Percentiles rank a stretch among this genome's conserved stretches.
Conservation (phyloP, 306 rosid species). For the Comarum palustre region DNA sequence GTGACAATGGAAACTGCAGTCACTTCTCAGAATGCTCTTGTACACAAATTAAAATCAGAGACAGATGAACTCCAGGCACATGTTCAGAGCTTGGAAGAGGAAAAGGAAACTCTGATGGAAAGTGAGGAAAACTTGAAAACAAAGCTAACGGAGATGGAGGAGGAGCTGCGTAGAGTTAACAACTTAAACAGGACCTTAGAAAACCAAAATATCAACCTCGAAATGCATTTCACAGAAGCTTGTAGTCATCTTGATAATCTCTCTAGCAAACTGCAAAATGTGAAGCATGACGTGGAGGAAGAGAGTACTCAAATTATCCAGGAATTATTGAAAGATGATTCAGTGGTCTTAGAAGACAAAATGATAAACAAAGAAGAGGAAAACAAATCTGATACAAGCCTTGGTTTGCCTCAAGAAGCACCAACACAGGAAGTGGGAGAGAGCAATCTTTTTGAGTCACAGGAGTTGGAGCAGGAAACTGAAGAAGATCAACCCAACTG, state of each 20-base stretch:
- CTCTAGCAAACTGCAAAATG: slow-evolving; percentile 42
- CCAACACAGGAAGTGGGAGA: slow-evolving; percentile 28
- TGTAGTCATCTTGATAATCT: slow-evolving; percentile 54
- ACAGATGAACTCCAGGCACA: slow-evolving; percentile 56
- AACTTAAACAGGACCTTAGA: slow-evolving; percentile 39
- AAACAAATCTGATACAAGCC: slow-evolving; percentile 15
- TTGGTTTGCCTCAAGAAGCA: slow-evolving; percentile 20
- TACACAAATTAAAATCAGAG: slow-evolving; percentile 55
- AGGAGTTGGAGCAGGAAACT: slow-evolving; percentile 27
- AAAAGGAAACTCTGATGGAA: slow-evolving; percentile 53
- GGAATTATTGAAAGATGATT: slow-evolving; percentile 25
- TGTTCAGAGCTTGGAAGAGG: slow-evolving; percentile 57
- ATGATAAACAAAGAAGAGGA: slow-evolving; percentile 32
- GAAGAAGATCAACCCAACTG: slow-evolving; percentile 53
- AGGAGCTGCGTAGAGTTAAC: slow-evolving; percentile 48
- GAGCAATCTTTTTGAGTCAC: slow-evolving; percentile 27
- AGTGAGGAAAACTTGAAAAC: slow-evolving; percentile 44
- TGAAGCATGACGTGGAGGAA: slow-evolving; percentile 49
- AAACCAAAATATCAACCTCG: slow-evolving; percentile 38
- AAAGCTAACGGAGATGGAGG: slow-evolving; percentile 63
- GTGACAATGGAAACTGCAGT: slow-evolving; percentile 58
- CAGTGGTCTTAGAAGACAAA: slow-evolving; percentile 20
- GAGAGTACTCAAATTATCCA: slow-evolving; percentile 23
- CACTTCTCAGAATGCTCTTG: slow-evolving; percentile 60
- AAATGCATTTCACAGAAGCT: slow-evolving; percentile 49